Evolutionary conservation across 2,329 filamentous ascomycete genomes (phyloP), one percentile per base, ranked within the genome.

Genomic region (Diplocarpon rosae): DNA sequence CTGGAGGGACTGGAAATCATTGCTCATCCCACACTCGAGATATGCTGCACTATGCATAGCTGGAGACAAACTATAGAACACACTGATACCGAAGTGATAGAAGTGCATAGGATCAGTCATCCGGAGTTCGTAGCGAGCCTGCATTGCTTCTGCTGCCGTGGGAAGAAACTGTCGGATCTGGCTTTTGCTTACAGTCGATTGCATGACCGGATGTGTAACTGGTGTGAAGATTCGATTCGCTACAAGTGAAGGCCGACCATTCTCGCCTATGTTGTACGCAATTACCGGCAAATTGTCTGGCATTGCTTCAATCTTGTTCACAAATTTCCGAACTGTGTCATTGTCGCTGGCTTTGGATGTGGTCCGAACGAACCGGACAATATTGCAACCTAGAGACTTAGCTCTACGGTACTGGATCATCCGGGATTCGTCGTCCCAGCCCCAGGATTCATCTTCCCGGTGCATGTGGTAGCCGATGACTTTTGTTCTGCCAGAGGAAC

Each of bases 11-110:
- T 68, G 64, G 57, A 85, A 87, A 5, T 69, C 62, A 53, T 88
- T 83, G 0, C 76, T 78, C 59, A 88, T 76, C 0, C 83, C 83
- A 52, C 77, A 77, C 17, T 71, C 73, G 42, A 70, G 67, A 46
- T 84, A 77, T 0, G 83, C 83, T 5, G 79, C 71, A 43, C 79
- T 84, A 60, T 89, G 83, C 82, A 88, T 88, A 6, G 80, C 78
- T 1, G 84, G 83, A 0, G 83, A 87, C 45, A 88, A 62, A 58
- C 80, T 86, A 64, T 84, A 85, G 39, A 71, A 75, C 9, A 84
- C 76, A 44, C 80, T 80, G 43, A 75, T 78, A n/a, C 84, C 84
- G 40, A 87, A 75, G 29, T 88, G 80, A 53, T 83, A 84, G 43
- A 85, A 77, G 39, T 80, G 76, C 69, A 88, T 77, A 0, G 78